These are phyloP conservation scores for Ampelocalamus luodianensis DNA, from an alignment of 176 grass and related monocot species.

Conservation along the genomic window DNA sequence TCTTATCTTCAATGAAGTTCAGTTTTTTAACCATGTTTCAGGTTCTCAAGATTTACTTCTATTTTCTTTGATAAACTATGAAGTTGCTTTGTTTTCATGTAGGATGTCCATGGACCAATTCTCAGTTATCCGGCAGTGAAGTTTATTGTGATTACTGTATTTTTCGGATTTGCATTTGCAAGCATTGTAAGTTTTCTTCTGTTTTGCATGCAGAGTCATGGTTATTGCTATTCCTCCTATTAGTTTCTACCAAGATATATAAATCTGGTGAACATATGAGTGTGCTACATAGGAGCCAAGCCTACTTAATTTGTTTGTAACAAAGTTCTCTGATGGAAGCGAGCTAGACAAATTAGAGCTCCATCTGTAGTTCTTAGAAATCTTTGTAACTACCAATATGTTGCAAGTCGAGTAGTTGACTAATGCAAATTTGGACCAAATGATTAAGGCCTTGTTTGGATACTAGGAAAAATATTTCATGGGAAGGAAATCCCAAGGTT, in stretches of 20 bases:
- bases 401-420: not conserved
- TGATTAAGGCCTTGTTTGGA: not conserved
- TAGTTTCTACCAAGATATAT: not conserved
- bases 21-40: slow-evolving; percentile 22
- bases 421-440: not conserved
- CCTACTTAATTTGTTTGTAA: slow-evolving; percentile 24
- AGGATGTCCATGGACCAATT: slow-evolving; percentile 86
- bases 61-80: slow-evolving; percentile 36
- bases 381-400: slow-evolving; percentile 31
- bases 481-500: too few relatives aligned
- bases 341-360: slow-evolving; percentile 19
- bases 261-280: slow-evolving; percentile 15
- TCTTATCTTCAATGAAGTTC: slow-evolving; percentile 27
- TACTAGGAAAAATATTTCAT: too few relatives aligned
- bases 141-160: slow-evolving; percentile 69
- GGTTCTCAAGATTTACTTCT: slow-evolving; percentile 26
- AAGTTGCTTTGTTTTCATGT: slow-evolving; percentile 27
- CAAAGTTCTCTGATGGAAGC: slow-evolving; percentile 27
- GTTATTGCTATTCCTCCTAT: slow-evolving; percentile 37
- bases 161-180: slow-evolving; percentile 85
- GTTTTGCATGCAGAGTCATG: slow-evolving; percentile 19
- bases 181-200: slow-evolving; percentile 80
- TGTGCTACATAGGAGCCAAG: slow-evolving; percentile 11
- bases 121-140: slow-evolving; percentile 77
- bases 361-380: slow-evolving; percentile 30